These are phyloP conservation scores for Micractinium conductrix DNA, from an alignment of 139 green algal species.

Conservation along the genomic window DNA sequence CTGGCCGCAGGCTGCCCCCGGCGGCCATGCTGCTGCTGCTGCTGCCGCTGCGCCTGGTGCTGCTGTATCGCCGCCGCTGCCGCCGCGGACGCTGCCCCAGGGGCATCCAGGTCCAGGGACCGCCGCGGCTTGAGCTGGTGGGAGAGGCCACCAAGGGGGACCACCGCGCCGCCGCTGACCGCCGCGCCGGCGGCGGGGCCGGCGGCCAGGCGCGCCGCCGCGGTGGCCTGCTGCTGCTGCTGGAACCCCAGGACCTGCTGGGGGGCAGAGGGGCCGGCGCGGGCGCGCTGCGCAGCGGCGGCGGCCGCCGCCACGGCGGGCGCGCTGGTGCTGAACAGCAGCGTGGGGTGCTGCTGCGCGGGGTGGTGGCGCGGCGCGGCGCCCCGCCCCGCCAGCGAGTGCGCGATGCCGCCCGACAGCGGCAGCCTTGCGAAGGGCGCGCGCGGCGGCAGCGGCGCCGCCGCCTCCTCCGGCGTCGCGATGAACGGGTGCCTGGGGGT, in stretches of 20 bases:
- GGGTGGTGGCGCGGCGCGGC: background rate
- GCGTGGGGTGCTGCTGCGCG: background rate
- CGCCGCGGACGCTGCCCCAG: background rate
- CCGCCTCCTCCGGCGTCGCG: slow-evolving; percentile 15
- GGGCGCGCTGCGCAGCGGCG: background rate
- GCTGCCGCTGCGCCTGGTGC: background rate
- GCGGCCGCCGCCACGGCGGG: background rate
- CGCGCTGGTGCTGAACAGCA: slow-evolving; percentile 22
- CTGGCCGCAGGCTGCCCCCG: slow-evolving; percentile 7
- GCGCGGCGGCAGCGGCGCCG: slow-evolving; percentile 5
- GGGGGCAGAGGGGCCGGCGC: background rate
- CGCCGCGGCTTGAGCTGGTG: slow-evolving; percentile 23
- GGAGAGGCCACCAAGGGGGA: slow-evolving; percentile 13
- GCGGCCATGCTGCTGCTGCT: background rate
- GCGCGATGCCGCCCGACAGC: background rate
- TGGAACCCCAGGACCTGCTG: slow-evolving; percentile 34
- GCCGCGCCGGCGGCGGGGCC: background rate
- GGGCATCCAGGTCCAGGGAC: slow-evolving; percentile 17
- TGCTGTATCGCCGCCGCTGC: background rate
- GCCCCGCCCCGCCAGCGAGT: background rate
- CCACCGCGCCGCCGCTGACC: background rate
- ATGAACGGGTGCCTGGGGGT: slow-evolving; percentile 86
- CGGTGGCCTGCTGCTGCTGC: background rate
- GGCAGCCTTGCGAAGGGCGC: background rate
- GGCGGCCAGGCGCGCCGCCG: background rate